Evolutionary conservation across 2,329 filamentous ascomycete genomes (phyloP).

Genomic region (Fusarium illudens): DNA sequence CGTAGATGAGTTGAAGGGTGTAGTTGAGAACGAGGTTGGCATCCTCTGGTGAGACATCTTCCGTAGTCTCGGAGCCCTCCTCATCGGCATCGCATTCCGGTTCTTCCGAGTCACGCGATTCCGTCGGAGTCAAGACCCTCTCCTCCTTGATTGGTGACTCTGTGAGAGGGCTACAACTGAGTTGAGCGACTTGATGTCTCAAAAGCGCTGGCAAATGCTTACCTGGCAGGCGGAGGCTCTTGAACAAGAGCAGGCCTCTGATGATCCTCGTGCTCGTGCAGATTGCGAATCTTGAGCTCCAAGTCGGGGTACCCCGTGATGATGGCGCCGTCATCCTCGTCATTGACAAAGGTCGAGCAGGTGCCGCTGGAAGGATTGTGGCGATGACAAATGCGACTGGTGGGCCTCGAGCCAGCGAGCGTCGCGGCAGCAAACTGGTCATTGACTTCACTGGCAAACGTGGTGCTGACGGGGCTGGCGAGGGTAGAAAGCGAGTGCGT

Average conservation of each 20-base stretch:
- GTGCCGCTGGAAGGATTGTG: slow-evolving; percentile 47
- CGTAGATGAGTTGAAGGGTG: slow-evolving; percentile 50
- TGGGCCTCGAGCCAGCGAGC: slow-evolving; percentile 36
- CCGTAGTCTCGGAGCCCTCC: slow-evolving; percentile 35
- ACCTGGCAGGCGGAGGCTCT: slow-evolving; percentile 24
- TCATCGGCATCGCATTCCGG: slow-evolving; percentile 25
- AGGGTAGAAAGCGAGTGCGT: slow-evolving; percentile 48
- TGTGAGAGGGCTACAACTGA: slow-evolving; percentile 14
- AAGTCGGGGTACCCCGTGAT: slow-evolving; percentile 42
- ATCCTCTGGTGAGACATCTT: slow-evolving; percentile 47
- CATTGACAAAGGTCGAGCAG: slow-evolving; percentile 51
- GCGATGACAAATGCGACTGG: slow-evolving; percentile 45
- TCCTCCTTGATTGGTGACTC: slow-evolving; percentile 38
- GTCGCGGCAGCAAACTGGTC: slow-evolving; percentile 44
- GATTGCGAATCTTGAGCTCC: slow-evolving; percentile 36
- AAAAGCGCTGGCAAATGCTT: not conserved
- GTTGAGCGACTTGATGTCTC: slow-evolving; percentile 9
- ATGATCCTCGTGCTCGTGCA: slow-evolving; percentile 18
- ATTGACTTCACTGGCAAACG: slow-evolving; percentile 47
- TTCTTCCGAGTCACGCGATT: slow-evolving; percentile 3
- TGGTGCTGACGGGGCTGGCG: slow-evolving; percentile 49
- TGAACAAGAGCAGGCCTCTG: slow-evolving; percentile 1
- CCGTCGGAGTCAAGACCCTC: slow-evolving; percentile 25
- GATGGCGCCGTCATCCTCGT: slow-evolving; percentile 45
- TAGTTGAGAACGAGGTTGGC: slow-evolving; percentile 49